phyloP scores from a whole-genome alignment of 805 yeast species.

The Barnettozyma californica region DNA sequence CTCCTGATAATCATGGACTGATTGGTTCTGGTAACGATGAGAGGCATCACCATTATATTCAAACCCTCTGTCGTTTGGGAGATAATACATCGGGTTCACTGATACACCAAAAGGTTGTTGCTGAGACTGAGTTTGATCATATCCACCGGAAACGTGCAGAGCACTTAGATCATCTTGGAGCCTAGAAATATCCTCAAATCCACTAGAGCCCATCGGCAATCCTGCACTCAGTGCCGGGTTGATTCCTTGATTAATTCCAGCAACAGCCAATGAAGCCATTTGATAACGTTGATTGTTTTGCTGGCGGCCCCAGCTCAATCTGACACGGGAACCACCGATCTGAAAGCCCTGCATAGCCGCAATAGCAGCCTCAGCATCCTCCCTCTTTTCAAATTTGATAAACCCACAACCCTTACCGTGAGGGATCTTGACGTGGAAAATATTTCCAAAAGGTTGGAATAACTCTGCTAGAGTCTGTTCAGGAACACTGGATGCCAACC shows the following conservation, averaged over 20 bases:
- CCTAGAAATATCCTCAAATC: slow-evolving; percentile 4
- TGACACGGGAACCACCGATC: slow-evolving; percentile 66
- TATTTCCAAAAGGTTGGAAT: slow-evolving; percentile 71
- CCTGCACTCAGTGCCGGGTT: slow-evolving; percentile 3
- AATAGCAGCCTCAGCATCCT: slow-evolving; percentile 74
- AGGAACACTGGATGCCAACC: slow-evolving; percentile 56
- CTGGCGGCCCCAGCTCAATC: slow-evolving; percentile 71
- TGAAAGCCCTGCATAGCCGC: slow-evolving; percentile 74
- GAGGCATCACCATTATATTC: slow-evolving; percentile 8
- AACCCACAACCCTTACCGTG: slow-evolving; percentile 79
- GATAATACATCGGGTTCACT: slow-evolving; percentile 16
- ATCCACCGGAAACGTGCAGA: slow-evolving; percentile 7
- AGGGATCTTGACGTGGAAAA: slow-evolving; percentile 67
- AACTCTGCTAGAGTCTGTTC: slow-evolving; percentile 57
- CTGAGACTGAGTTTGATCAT: slow-evolving; percentile 1
- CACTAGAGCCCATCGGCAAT: slow-evolving; percentile 4
- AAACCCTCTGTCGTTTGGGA: slow-evolving; percentile 15
- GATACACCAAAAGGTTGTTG: slow-evolving; percentile 4
- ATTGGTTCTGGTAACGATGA: slow-evolving; percentile 8
- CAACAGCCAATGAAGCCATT: slow-evolving; percentile 15
- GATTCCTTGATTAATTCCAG: slow-evolving; percentile 9
- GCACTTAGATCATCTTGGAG: slow-evolving; percentile 6
- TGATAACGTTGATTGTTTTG: slow-evolving; percentile 23
- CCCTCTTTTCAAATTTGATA: slow-evolving; percentile 58
- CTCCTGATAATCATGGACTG: slow-evolving; percentile 1